Percentiles rank a stretch among this genome's conserved stretches.
Conservation (phyloP, 805 yeast species). For the Wickerhamiella lipophila region DNA sequence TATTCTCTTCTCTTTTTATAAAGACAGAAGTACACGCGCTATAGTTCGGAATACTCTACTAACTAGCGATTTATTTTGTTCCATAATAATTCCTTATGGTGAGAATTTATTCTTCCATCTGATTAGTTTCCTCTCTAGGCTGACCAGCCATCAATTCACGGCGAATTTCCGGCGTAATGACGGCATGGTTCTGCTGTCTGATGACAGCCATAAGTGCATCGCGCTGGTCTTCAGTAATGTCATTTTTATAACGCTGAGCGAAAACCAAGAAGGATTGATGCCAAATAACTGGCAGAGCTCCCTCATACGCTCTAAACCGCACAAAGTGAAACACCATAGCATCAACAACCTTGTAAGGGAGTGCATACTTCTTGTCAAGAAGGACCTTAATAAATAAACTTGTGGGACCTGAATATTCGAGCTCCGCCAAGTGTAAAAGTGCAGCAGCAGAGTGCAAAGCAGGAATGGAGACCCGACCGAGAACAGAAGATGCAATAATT, state of each 20-base stretch:
- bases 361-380: conserved; percentile 87
- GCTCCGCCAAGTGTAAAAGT: conserved; percentile 63
- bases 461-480: conserved; percentile 82
- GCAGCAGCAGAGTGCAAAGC: conserved; percentile 95
- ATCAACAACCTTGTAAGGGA: conserved; percentile 93
- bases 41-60: background rate
- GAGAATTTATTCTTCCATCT: background rate
- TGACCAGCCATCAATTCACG: conserved; percentile 80
- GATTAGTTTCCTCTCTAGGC: conserved; percentile 12
- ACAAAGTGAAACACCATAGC: conserved; percentile 88
- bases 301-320: conserved; percentile 52
- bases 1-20: conserved; percentile 45
- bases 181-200: conserved; percentile 77
- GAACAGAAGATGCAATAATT: conserved; percentile 82
- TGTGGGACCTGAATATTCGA: conserved; percentile 77
- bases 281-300: conserved; percentile 86
- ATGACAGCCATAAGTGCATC: conserved; percentile 85
- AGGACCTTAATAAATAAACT: conserved; percentile 82
- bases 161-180: conserved; percentile 87
- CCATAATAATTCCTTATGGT: no score
- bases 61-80: background rate
- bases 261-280: conserved; percentile 90
- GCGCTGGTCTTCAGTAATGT: conserved; percentile 96
- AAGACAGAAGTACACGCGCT: conserved; percentile 15
- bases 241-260: conserved; percentile 93